phyloP scores from a whole-genome alignment of 1,284 basidiomycete genomes.

The Laetiporus sulphureus region DNA sequence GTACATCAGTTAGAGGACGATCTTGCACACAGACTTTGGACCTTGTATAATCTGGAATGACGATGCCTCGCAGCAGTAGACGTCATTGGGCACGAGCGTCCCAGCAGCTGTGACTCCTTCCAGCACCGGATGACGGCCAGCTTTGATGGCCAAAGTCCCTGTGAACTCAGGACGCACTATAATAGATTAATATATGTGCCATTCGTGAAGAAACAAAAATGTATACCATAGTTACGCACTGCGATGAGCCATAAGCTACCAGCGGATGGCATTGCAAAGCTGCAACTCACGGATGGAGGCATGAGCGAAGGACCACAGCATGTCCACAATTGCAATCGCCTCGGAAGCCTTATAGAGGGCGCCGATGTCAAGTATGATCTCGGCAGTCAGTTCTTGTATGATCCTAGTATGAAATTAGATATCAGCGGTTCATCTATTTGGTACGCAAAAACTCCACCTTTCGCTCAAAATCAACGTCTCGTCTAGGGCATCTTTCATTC shows the following conservation, averaged over 20 bases:
- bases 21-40: conserved; percentile 67
- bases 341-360: conserved; percentile 85
- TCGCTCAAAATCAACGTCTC: conserved; percentile 81
- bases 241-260: not conserved
- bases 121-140: conserved; percentile 81
- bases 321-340: conserved; percentile 83
- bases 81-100: conserved; percentile 78
- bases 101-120: conserved; percentile 68
- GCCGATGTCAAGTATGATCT: conserved; percentile 61
- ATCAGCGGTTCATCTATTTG: not conserved
- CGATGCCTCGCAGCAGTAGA: conserved; percentile 75
- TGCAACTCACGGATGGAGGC: conserved; percentile 58
- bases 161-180: conserved; percentile 85
- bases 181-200: not conserved
- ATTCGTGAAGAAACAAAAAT: not conserved
- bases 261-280: not conserved
- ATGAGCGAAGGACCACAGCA: conserved; percentile 83
- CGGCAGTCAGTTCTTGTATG: conserved; percentile 61
- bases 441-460: conserved; percentile 31
- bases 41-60: conserved; percentile 88
- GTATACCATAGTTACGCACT: conserved; percentile 71
- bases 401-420: conserved; percentile 38
- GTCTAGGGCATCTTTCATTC: conserved; percentile 79
- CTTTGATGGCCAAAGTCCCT: conserved; percentile 79
- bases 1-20: not conserved